phyloP scores from a whole-genome alignment of 1,284 basidiomycete genomes.

The Irpex sp. region DNA sequence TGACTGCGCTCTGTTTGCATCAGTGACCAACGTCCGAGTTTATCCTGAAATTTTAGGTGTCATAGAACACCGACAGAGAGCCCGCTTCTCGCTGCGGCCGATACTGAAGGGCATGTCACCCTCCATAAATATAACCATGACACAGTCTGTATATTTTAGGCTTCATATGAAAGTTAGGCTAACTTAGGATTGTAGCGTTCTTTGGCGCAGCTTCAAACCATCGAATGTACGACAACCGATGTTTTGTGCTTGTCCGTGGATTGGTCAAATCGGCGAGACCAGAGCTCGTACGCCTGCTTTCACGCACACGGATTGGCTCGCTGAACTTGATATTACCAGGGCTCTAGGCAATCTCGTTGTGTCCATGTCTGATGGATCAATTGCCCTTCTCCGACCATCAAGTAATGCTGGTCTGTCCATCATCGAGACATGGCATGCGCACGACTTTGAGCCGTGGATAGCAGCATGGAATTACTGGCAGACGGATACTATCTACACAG shows the following conservation, averaged over 20 bases:
- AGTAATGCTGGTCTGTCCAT: conserved; percentile 41
- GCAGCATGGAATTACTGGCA: conserved; percentile 89
- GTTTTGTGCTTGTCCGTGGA: conserved; percentile 84
- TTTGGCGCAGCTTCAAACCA: conserved; percentile 40
- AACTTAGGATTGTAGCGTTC: neutral
- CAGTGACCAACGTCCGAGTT: neutral
- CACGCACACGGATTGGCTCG: neutral
- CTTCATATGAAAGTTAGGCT: neutral
- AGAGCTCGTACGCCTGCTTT: conserved; percentile 20
- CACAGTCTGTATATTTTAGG: conserved; percentile 37
- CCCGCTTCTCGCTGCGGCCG: conserved; percentile 67
- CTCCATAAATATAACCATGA: conserved; percentile 52
- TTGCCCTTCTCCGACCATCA: conserved; percentile 57
- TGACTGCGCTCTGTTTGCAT: conserved; percentile 26
- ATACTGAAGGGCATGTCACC: conserved; percentile 78
- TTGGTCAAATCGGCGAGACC: conserved; percentile 70
- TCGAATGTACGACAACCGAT: conserved; percentile 57
- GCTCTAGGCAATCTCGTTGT: conserved; percentile 59
- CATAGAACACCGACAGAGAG: conserved; percentile 39
- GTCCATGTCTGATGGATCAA: conserved; percentile 76
- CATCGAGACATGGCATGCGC: conserved; percentile 75
- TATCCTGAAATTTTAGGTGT: conserved; percentile 41
- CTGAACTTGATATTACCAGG: conserved; percentile 22
- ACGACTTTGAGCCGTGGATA: conserved; percentile 95
- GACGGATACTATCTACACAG: conserved; percentile 78